Conservation (phyloP, 2,329 filamentous ascomycete species). For the Ilyonectria robusta region DNA sequence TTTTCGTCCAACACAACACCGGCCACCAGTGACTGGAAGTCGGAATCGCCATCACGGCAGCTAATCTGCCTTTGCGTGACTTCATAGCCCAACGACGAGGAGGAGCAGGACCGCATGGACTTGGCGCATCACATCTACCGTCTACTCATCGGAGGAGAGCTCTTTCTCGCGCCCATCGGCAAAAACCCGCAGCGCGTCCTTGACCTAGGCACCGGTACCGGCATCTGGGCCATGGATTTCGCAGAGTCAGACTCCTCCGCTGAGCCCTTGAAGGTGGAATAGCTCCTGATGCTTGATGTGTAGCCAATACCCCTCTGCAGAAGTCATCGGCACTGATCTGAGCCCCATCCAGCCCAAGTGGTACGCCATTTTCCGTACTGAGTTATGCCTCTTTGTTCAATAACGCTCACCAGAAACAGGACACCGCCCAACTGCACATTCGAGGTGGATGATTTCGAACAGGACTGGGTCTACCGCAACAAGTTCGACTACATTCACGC, state of each 20-base stretch:
- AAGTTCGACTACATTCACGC: conserved; percentile 51
- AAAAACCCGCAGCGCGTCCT: background rate
- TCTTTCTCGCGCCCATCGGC: background rate
- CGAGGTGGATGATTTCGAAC: conserved; percentile 70
- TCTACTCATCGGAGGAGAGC: background rate
- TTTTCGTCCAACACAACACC: background rate
- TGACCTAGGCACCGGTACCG: background rate
- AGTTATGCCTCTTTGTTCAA: background rate
- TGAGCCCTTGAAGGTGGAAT: background rate
- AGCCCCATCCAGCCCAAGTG: conserved; percentile 57
- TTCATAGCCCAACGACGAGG: conserved; percentile 7
- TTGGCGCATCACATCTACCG: conserved; percentile 2
- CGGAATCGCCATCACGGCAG: background rate
- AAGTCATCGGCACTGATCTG: conserved; percentile 54
- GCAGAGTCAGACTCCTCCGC: background rate
- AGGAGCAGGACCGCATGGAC: conserved; percentile 10
- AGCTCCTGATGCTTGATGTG: background rate
- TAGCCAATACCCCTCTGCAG: conserved; percentile 51
- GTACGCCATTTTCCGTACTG: background rate
- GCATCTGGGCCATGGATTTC: background rate
- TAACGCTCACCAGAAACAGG: conserved; percentile 38
- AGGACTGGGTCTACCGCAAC: conserved; percentile 60
- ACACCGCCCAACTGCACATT: conserved; percentile 72
- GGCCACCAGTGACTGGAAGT: background rate
- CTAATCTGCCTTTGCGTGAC: background rate